Evolutionary conservation across 495 filamentous ascomycete species (phyloP).

Genomic region (Xylaria castorea): DNA sequence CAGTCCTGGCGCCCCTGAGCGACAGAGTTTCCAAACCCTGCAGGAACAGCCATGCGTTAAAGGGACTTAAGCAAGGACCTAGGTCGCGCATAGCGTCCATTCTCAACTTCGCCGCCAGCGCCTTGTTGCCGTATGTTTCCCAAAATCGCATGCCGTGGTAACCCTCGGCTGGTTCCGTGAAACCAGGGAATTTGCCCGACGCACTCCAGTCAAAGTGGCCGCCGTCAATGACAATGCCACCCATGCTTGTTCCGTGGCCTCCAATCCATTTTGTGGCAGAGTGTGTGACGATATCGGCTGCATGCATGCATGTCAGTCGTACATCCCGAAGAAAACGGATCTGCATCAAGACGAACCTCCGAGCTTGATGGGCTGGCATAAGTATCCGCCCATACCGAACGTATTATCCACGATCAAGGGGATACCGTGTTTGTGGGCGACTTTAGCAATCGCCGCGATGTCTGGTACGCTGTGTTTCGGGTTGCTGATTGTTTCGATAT

Average conservation of each 20-base stretch:
- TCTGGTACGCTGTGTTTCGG: constrained; percentile 52
- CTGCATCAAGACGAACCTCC: constrained; percentile 36
- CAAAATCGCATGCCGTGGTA: constrained; percentile 53
- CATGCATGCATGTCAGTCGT: constrained; percentile 35
- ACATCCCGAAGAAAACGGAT: constrained; percentile 3
- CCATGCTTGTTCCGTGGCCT: constrained; percentile 52
- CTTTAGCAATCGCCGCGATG: constrained; percentile 47
- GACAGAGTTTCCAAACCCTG: constrained; percentile 49
- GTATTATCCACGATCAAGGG: constrained; percentile 52
- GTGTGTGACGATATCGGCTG: constrained; percentile 52
- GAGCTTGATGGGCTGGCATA: constrained; percentile 46
- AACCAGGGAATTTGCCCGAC: constrained; percentile 49
- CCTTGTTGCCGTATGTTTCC: constrained; percentile 51
- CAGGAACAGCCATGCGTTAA: constrained; percentile 52
- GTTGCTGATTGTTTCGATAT: constrained; percentile 53
- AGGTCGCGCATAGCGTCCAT: constrained; percentile 54
- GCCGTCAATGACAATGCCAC: constrained; percentile 51
- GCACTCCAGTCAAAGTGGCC: constrained; percentile 52
- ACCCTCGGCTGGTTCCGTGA: constrained; percentile 50
- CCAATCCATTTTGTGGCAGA: constrained; percentile 53
- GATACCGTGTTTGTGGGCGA: constrained; percentile 50
- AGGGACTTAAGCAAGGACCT: constrained; percentile 49
- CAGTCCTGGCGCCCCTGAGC: constrained; percentile 46
- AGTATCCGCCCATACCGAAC: constrained; percentile 52
- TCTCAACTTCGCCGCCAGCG: constrained; percentile 46